Percentiles rank a stretch among this genome's conserved stretches.
Conservation (phyloP, 116 monocot species). For the Thalassia testudinum region DNA sequence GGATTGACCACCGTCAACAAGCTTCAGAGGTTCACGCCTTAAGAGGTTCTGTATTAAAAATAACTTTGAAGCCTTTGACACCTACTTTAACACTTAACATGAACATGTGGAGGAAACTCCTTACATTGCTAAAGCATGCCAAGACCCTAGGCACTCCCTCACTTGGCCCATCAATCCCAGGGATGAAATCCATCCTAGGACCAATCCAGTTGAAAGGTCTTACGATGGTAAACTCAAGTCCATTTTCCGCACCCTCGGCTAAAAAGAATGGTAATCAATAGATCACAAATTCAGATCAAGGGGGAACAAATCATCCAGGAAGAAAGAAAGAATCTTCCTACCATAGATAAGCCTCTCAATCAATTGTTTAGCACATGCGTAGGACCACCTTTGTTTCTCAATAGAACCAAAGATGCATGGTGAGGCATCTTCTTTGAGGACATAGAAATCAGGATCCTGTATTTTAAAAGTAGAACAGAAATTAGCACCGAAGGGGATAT, state of each 20-base stretch:
- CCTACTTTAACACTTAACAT: background rate
- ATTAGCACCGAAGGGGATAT: no score
- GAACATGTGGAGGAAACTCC: background rate
- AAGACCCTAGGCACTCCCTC: slow-evolving; percentile 93
- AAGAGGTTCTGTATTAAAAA: slow-evolving; percentile 58
- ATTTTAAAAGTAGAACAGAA: no score
- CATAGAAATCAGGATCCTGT: slow-evolving; percentile 77
- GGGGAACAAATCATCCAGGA: background rate
- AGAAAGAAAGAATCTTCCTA: no score
- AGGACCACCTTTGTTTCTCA: slow-evolving; percentile 85
- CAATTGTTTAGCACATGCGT: slow-evolving; percentile 87
- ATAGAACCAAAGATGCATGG: slow-evolving; percentile 86
- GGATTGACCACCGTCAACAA: slow-evolving; percentile 87
- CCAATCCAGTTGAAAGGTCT: slow-evolving; percentile 99
- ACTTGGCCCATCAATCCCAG: slow-evolving; percentile 90
- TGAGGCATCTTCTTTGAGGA: slow-evolving; percentile 66
- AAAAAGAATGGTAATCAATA: background rate
- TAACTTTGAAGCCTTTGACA: background rate
- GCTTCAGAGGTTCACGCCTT: slow-evolving; percentile 66
- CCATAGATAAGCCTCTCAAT: slow-evolving; percentile 91
- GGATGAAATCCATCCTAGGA: no score
- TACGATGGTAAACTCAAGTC: slow-evolving; percentile 84
- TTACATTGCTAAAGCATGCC: slow-evolving; percentile 94
- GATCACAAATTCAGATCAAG: background rate
- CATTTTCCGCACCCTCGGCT: slow-evolving; percentile 93